These are phyloP conservation scores for Chenopodium album DNA, from an alignment of 148 eudicot genomes.

Conservation along the genomic window DNA sequence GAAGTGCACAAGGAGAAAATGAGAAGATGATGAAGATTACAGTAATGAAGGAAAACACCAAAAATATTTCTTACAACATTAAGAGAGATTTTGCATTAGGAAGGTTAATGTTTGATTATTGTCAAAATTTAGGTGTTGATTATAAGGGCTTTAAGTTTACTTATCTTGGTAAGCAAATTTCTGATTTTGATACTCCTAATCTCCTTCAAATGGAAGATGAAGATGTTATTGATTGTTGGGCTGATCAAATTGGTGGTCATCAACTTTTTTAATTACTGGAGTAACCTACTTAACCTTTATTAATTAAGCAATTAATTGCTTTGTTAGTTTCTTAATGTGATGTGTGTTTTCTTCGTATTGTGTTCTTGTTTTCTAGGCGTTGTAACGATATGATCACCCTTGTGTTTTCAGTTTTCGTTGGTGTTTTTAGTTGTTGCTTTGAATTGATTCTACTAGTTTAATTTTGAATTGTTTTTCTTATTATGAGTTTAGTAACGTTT, in stretches of 20 bases:
- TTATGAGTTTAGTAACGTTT: background rate
- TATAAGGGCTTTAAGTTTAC: background rate
- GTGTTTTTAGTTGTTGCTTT: too few species aligned
- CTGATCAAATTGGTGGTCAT: background rate
- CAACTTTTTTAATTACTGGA: too few species aligned
- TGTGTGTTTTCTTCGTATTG: too few species aligned
- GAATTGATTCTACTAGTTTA: too few species aligned
- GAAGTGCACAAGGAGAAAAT: too few species aligned
- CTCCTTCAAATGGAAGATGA: background rate
- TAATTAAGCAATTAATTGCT: too few species aligned
- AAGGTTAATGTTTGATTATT: background rate
- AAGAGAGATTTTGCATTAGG: background rate
- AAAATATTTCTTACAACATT: background rate
- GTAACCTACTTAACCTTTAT: too few species aligned
- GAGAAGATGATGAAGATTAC: background rate
- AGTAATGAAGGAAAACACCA: background rate
- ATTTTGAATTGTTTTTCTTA: too few species aligned
- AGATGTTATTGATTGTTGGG: conserved; percentile 12
- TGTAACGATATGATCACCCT: too few species aligned
- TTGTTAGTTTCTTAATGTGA: too few species aligned
- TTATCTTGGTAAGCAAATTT: background rate
- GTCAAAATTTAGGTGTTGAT: background rate
- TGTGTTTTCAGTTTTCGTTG: too few species aligned
- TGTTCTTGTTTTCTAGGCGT: too few species aligned
- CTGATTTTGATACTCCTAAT: conserved; percentile 1